Percentiles rank a stretch among this genome's conserved stretches.
Evolutionary conservation across 768 basidiomycete species (phyloP).

Genomic region (Phlebiopsis gigantea): DNA sequence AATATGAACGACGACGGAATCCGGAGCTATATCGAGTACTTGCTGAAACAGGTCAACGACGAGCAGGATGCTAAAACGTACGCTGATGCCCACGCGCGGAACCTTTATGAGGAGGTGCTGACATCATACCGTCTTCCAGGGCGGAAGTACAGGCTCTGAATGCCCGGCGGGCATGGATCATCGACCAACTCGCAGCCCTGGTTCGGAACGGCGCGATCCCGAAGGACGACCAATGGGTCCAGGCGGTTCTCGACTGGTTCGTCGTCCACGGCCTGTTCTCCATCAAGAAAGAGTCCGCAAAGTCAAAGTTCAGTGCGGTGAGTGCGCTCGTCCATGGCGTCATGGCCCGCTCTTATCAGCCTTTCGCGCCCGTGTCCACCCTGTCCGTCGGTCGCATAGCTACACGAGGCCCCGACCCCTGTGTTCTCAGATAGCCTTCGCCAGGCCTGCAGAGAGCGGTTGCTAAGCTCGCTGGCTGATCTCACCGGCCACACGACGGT

Average conservation of each 20-base stretch:
- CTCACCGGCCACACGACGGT: conserved; percentile 53
- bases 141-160: conserved; percentile 41
- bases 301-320: conserved; percentile 55
- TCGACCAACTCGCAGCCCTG: conserved; percentile 78
- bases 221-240: conserved; percentile 76
- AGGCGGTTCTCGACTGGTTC: conserved; percentile 74
- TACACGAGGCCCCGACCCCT: conserved; percentile 58
- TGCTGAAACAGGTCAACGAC: conserved; percentile 60
- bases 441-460: conserved; percentile 57
- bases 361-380: neutral
- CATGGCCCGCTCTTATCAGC: neutral
- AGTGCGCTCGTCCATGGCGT: conserved; percentile 23
- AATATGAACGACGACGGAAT: conserved; percentile 73
- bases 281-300: conserved; percentile 67
- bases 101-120: neutral
- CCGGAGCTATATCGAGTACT: conserved; percentile 65
- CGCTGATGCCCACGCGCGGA: neutral
- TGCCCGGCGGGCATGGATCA: conserved; percentile 70
- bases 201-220: conserved; percentile 76
- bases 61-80: conserved; percentile 15
- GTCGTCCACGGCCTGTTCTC: conserved; percentile 76
- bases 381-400: conserved; percentile 32
- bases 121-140: neutral
- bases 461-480: conserved; percentile 71
- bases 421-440: conserved; percentile 71